phyloP scores from a whole-genome alignment of 768 basidiomycete genomes.

The Leccinellum albellum region DNA sequence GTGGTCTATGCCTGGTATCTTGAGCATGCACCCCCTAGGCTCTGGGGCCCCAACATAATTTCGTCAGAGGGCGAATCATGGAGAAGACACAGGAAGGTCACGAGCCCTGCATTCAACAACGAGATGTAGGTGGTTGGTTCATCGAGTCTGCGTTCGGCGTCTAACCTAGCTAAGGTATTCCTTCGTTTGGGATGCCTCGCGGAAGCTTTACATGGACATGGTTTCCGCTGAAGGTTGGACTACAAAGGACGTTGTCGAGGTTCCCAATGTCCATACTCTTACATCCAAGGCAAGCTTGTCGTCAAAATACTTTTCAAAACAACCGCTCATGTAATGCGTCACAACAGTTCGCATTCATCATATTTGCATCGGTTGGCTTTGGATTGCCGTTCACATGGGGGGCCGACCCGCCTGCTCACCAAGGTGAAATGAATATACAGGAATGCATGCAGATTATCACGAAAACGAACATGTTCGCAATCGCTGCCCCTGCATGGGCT shows the following conservation, averaged over 20 bases:
- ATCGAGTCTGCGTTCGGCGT: background rate
- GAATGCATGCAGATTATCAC: slow-evolving; percentile 19
- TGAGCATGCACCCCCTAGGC: slow-evolving; percentile 5
- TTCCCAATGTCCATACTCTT: slow-evolving; percentile 11
- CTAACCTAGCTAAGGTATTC: slow-evolving; percentile 13
- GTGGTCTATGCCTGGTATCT: background rate
- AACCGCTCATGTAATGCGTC: background rate
- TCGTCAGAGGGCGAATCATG: slow-evolving; percentile 11
- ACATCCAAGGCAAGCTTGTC: slow-evolving; percentile 17
- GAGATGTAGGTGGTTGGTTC: slow-evolving; percentile 15
- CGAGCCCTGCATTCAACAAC: slow-evolving; percentile 22
- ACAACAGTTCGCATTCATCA: slow-evolving; percentile 18
- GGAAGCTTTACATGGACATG: slow-evolving; percentile 21
- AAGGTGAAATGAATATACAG: slow-evolving; percentile 18
- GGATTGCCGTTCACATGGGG: slow-evolving; percentile 25
- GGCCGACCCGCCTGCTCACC: slow-evolving; percentile 10
- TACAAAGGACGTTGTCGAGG: slow-evolving; percentile 13
- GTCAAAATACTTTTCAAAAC: background rate
- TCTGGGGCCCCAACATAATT: slow-evolving; percentile 20
- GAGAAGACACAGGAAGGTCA: slow-evolving; percentile 21
- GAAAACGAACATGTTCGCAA: slow-evolving; percentile 12
- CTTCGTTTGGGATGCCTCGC: slow-evolving; percentile 20
- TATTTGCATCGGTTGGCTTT: slow-evolving; percentile 24
- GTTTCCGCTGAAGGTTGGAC: slow-evolving; percentile 14
- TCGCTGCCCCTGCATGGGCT: slow-evolving; percentile 16